Base-by-base conservation (phyloP, 257 asterid genomes). In the Eucommia ulmoides region DNA sequence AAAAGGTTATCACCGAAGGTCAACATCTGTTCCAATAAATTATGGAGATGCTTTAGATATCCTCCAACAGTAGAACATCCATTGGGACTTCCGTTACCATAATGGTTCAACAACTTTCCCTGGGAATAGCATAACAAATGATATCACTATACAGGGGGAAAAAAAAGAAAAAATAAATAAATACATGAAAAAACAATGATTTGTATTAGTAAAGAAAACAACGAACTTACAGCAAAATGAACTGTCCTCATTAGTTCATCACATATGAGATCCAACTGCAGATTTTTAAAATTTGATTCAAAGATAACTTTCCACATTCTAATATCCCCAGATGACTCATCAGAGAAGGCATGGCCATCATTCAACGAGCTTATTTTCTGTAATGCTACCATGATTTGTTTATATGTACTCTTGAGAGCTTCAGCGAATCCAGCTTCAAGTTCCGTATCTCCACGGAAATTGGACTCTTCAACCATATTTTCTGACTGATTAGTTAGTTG, bases 1-100 rank as follows among this genome's bases (percentile, higher is more conserved):
- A 85, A 66, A 63, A 85, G 78, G 38, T 70, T 68, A 73, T 85
- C 80, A 16, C 93, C 82, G 45, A 78, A 73, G 25, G 74, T 69
- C 58, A 82, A 66, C 47, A 89, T 56, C 63, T 55, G 56, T 47
- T 73, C 74, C 74, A 86, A 53, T 51, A 81, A 54, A 38, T 25
- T 50, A 69, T 76, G 58, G 49, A 89, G 45, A 55, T 60, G 61
- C 59, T 62, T 71, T 69, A 82, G 62, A 60, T 71, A 74, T 44
- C 45, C 19, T 42, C 53, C 64, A 62, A 78, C 71, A 59, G 74
- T 52, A 24, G 58, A 65, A 67, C 65, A 33, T n/a, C 24, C 25
- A 33, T 54, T 25, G 29, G 70, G 54, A 54, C 56, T 65, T 50
- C 59, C 38, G 33, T 48, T 52, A 23, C 70, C 77, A 61, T 56